Percentiles rank a stretch among this genome's conserved stretches.
phyloP scores from a whole-genome alignment of 495 filamentous ascomycete genomes.

The Penicillium coffeae region DNA sequence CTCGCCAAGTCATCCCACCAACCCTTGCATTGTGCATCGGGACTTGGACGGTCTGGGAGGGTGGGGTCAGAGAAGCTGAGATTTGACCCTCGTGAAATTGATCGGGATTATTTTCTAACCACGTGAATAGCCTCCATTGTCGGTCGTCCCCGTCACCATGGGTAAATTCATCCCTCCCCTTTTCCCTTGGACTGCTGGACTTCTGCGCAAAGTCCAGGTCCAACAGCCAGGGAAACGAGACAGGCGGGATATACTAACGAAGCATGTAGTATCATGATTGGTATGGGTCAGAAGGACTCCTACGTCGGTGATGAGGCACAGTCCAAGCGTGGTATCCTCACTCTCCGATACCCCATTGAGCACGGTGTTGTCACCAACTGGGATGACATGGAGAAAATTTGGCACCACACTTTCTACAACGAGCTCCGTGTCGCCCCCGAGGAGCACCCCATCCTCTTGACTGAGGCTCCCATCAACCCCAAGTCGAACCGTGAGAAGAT shows the following conservation, averaged over 20 bases:
- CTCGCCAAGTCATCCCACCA: conserved; percentile 17
- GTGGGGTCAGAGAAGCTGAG: neutral
- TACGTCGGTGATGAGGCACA: conserved; percentile 99
- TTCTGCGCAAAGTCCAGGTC: neutral
- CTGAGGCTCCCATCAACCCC: conserved; percentile 99
- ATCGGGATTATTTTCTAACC: conserved; percentile 16
- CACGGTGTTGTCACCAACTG: conserved; percentile 99
- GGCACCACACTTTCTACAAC: conserved; percentile 99
- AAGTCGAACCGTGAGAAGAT: conserved; percentile 99
- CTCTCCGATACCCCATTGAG: conserved; percentile 98
- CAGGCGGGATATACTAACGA: conserved; percentile 19
- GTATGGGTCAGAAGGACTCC: conserved; percentile 99
- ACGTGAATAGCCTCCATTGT: conserved; percentile 82
- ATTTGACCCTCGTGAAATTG: neutral
- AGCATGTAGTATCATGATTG: conserved; percentile 92
- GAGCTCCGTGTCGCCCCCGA: conserved; percentile 99
- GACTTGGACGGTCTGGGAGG: neutral
- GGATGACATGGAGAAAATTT: conserved; percentile 99
- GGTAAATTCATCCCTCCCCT: conserved; percentile 60
- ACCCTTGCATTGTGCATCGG: conserved; percentile 27
- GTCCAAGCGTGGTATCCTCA: conserved; percentile 99
- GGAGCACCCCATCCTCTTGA: conserved; percentile 99
- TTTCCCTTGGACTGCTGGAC: conserved; percentile 13
- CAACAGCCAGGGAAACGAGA: neutral
- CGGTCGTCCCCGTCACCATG: conserved; percentile 99